These are phyloP conservation scores for Aspergillus puulaauensis DNA, from an alignment of 2,329 filamentous ascomycete genomes.

Conservation along the genomic window DNA sequence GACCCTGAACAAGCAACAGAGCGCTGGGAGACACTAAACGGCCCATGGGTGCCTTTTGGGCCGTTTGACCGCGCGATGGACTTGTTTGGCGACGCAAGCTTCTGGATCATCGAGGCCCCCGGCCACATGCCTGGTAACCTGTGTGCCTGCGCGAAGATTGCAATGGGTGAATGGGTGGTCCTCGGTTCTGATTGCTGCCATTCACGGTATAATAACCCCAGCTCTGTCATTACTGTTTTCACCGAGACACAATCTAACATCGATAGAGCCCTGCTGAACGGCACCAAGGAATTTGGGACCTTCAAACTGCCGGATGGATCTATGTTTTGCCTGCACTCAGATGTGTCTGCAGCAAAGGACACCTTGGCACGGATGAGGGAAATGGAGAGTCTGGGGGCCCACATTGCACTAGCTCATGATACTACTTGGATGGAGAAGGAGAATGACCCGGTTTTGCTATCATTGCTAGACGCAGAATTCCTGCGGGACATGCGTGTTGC, in stretches of 20 bases:
- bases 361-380: not conserved
- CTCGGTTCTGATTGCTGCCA: not conserved
- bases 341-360: not conserved
- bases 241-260: too few relatives aligned
- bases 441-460: not conserved
- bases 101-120: not conserved
- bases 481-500: too few relatives aligned
- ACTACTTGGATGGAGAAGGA: not conserved
- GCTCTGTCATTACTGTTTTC: too few relatives aligned
- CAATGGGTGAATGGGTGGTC: not conserved
- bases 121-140: not conserved
- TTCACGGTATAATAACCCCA: not conserved
- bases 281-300: not conserved
- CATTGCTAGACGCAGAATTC: not conserved
- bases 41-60: not conserved
- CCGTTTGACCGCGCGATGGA: not conserved
- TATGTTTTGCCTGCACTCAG: not conserved
- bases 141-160: not conserved
- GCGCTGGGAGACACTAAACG: not conserved
- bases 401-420: not conserved
- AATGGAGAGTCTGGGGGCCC: not conserved
- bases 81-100: not conserved
- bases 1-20: not conserved
- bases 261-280: not conserved
- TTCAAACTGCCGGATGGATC: not conserved